Evolutionary conservation across 2,329 filamentous ascomycete species (phyloP).

Genomic region (Paraphoma sp.): DNA sequence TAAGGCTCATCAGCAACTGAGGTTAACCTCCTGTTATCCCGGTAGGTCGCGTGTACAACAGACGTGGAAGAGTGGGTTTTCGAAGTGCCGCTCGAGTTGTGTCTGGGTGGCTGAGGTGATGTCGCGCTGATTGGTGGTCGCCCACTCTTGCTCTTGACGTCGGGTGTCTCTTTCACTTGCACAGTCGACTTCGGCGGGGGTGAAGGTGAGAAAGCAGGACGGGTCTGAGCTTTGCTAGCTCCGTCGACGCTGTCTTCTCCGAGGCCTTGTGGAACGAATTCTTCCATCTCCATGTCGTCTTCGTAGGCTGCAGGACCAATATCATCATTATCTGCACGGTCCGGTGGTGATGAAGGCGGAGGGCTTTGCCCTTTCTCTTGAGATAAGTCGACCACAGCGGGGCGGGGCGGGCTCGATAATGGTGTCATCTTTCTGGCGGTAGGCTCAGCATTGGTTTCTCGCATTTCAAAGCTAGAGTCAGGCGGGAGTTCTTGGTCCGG

Average conservation of each 20-base stretch:
- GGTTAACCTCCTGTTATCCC: constrained; percentile 7
- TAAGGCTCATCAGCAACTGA: background rate
- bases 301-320: constrained; percentile 18
- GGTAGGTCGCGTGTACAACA: constrained; percentile 34
- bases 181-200: constrained; percentile 16
- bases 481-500: constrained; percentile 29
- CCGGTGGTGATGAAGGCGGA: constrained; percentile 28
- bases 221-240: background rate
- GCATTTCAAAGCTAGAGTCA: constrained; percentile 34
- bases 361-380: constrained; percentile 11
- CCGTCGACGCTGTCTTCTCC: constrained; percentile 24
- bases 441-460: background rate
- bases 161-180: constrained; percentile 41
- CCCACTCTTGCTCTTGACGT: constrained; percentile 23
- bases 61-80: constrained; percentile 32
- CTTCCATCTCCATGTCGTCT: constrained; percentile 40
- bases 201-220: background rate
- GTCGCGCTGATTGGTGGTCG: background rate
- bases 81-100: constrained; percentile 16
- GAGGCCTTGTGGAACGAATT: constrained; percentile 35
- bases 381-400: constrained; percentile 11
- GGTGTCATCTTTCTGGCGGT: background rate
- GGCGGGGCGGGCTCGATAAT: background rate
- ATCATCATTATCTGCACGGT: background rate
- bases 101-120: constrained; percentile 11